Percentiles rank a stretch among this genome's conserved stretches.
These are phyloP conservation scores for Aspergillus transmontanensis DNA, from an alignment of 2,329 filamentous ascomycete genomes.

Conservation along the genomic window DNA sequence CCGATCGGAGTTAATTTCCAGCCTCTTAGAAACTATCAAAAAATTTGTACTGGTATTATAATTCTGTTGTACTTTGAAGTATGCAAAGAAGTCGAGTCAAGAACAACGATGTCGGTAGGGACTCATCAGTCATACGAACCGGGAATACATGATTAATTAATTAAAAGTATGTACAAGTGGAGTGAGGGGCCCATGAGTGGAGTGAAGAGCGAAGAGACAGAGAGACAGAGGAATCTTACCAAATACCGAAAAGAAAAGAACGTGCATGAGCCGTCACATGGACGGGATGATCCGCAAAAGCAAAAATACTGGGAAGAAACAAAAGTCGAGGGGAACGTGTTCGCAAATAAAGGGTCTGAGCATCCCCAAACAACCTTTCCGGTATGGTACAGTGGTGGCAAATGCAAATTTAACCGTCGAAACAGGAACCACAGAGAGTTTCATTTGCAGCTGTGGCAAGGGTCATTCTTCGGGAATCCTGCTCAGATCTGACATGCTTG, in stretches of 20 bases:
- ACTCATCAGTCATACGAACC: neutral
- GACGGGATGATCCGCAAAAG: neutral
- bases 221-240: neutral
- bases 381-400: neutral
- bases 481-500: neutral
- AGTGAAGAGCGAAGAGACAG: neutral
- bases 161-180: neutral
- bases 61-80: neutral
- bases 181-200: neutral
- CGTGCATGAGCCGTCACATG: slow-evolving; percentile 1
- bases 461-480: slow-evolving; percentile 5
- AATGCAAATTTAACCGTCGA: neutral
- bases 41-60: neutral
- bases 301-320: neutral
- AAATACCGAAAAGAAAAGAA: neutral
- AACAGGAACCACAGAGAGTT: neutral
- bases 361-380: neutral
- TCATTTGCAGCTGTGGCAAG: slow-evolving; percentile 11
- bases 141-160: neutral
- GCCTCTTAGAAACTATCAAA: neutral
- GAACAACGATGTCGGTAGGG: neutral
- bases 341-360: neutral
- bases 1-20: neutral
- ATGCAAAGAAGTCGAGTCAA: neutral
- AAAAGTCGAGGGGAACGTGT: neutral